Evolutionary conservation across 305 asterid genomes (phyloP).

Genomic region (Rubia balearica): DNA sequence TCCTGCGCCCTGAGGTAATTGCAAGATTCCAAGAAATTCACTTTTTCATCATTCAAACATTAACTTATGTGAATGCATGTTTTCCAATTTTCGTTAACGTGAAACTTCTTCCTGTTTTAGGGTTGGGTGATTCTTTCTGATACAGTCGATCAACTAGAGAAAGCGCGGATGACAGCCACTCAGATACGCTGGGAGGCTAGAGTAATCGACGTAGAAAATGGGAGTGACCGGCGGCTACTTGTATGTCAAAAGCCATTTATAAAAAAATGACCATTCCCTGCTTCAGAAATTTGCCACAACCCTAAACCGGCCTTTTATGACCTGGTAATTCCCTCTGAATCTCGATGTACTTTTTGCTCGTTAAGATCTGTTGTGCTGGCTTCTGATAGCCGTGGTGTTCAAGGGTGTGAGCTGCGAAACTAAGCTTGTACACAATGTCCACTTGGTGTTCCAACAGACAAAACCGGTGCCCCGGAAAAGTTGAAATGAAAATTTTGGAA

Average conservation of each 20-base stretch:
- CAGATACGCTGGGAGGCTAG: slow-evolving; percentile 96
- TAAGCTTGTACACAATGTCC: slow-evolving; percentile 18
- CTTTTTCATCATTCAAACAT: too few species aligned
- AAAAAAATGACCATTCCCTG: slow-evolving; percentile 52
- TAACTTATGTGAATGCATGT: too few species aligned
- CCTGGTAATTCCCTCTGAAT: slow-evolving; percentile 29
- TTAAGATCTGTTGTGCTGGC: not conserved
- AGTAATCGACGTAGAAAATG: slow-evolving; percentile 74
- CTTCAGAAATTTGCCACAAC: slow-evolving; percentile 21
- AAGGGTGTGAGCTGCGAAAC: slow-evolving; percentile 24
- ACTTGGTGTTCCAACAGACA: slow-evolving; percentile 19
- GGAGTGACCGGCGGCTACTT: slow-evolving; percentile 83
- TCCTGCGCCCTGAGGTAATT: slow-evolving; percentile 96
- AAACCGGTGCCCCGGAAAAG: slow-evolving; percentile 9
- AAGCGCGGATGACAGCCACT: slow-evolving; percentile 53
- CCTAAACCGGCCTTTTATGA: slow-evolving; percentile 31
- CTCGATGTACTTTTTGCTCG: not conserved
- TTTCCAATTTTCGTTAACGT: not conserved
- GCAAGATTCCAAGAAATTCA: not conserved
- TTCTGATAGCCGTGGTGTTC: not conserved
- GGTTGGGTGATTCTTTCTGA: slow-evolving; percentile 91
- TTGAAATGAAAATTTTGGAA: slow-evolving; percentile 20
- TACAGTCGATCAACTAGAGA: slow-evolving; percentile 51
- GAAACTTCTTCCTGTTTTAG: slow-evolving; percentile 32
- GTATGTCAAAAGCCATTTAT: slow-evolving; percentile 85